phyloP scores from a whole-genome alignment of 2,329 filamentous ascomycete genomes.

The Graphilbum sp. region DNA sequence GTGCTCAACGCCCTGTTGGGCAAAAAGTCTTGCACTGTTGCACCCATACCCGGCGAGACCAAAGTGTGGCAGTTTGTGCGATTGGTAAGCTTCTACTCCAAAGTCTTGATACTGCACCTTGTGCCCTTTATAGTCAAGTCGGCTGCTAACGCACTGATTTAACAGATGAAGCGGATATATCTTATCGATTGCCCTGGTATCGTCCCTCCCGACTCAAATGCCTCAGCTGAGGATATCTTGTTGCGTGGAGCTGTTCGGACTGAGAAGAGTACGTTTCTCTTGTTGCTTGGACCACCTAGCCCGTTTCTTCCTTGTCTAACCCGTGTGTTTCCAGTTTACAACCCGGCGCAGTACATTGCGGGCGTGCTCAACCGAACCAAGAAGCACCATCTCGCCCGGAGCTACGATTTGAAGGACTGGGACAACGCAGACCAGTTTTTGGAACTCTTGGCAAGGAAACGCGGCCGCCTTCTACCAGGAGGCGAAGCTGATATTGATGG shows the following conservation, averaged over 20 bases:
- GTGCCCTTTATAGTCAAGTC: too few relatives aligned
- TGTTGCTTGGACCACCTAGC: too few relatives aligned
- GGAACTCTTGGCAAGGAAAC: constrained; percentile 73
- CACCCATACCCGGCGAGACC: constrained; percentile 83
- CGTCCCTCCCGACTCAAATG: constrained; percentile 72
- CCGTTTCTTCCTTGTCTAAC: too few relatives aligned
- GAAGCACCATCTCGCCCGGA: constrained; percentile 75
- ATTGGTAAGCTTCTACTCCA: constrained; percentile 17
- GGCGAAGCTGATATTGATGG: constrained; percentile 93
- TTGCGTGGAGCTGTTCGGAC: constrained; percentile 83
- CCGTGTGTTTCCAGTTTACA: constrained; percentile 57
- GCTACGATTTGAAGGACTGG: constrained; percentile 76
- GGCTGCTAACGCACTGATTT: neutral
- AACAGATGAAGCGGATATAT: constrained; percentile 57
- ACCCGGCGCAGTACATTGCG: constrained; percentile 89
- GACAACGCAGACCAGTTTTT: constrained; percentile 66
- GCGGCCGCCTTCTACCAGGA: constrained; percentile 60
- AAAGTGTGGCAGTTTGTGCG: constrained; percentile 44
- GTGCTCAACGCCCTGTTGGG: constrained; percentile 90
- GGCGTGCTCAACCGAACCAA: constrained; percentile 70
- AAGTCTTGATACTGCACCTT: neutral
- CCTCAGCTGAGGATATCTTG: constrained; percentile 75
- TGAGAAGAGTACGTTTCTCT: constrained; percentile 51
- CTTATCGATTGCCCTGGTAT: constrained; percentile 96
- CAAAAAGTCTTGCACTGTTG: constrained; percentile 87